Evolutionary conservation across 176 grass and related monocot species (phyloP), one percentile per base, ranked within the genome.

Genomic region (Phoenix roebelenii): DNA sequence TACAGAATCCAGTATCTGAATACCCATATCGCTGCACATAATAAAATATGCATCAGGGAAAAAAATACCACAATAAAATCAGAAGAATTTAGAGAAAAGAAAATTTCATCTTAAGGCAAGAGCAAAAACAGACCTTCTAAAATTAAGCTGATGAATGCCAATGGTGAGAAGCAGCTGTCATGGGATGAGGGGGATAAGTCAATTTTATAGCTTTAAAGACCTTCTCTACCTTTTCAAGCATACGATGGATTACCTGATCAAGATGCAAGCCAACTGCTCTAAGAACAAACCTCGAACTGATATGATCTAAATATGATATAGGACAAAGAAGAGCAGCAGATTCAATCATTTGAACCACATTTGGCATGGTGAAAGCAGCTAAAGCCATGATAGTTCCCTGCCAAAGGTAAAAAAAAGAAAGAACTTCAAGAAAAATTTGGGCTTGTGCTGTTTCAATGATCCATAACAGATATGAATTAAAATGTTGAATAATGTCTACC

Each of bases 371-470:
- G 53, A 96, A 87, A 54, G 92, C 86, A 77, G 92, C 83, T 54
- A 90, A 67, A 61, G 82, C 92, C 92, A 96, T 96, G 50, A 96
- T 88, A 75, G 92, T 96, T 80, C 92, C 92, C 92, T 96, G 71
- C 58, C 57, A 70, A 65, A 64, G 56, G 1, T 17, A 79, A 71
- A 59, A 49, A 4, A 65, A 26, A 44, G 20, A 44, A 44, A 3
- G 19, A 48, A 18, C 59, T 56, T 22, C 19, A 24, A 53, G 44
- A 22, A 60, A n/a, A 7, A 18, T 60, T 16, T 55, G 4, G 12
- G 25, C 6, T 12, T 14, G 35, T 44, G 35, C 35, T 44, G 35
- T 44, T 44, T 44, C 10, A 44, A 44, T 44, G 7, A 44, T 44
- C 2, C 2, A 44, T 44, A 12, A 44, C 35, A 44, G 7, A 44